Conservation (phyloP, 129 eudicot genomes). For the Chrysanthemum lavandulifolium region DNA sequence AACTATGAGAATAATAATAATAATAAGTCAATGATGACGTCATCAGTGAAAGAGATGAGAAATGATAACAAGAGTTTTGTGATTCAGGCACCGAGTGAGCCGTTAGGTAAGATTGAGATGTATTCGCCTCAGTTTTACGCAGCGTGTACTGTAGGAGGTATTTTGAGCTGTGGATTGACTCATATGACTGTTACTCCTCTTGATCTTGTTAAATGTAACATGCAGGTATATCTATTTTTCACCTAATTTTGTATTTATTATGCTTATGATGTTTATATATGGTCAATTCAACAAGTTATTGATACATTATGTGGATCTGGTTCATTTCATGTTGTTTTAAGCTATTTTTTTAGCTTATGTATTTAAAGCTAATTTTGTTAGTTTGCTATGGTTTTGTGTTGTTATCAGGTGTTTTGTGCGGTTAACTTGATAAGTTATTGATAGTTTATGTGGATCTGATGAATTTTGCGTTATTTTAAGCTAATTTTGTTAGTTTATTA, state of each 20-base stretch:
- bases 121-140: constrained; percentile 78
- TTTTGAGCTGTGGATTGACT: constrained; percentile 88
- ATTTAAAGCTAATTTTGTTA: neutral
- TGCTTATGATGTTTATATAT: neutral
- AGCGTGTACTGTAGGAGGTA: constrained; percentile 86
- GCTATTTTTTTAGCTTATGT: neutral
- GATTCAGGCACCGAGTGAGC: constrained; percentile 73
- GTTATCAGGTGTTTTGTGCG: neutral
- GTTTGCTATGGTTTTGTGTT: neutral
- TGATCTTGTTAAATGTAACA: constrained; percentile 93
- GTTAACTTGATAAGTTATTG: too few species aligned
- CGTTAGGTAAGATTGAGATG: constrained; percentile 79
- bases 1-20: constrained; percentile 5
- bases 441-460: too few species aligned
- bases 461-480: too few species aligned
- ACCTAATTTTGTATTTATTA: too few species aligned
- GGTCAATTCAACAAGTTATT: neutral
- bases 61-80: constrained; percentile 27
- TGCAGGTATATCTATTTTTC: constrained; percentile 56
- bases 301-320: neutral
- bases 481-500: neutral
- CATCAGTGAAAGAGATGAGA: neutral
- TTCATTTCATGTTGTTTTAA: too few species aligned
- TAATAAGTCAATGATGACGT: constrained; percentile 11
- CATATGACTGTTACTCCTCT: constrained; percentile 95